Base-by-base conservation (phyloP, 257 asterid genomes). In the Nicotiana tabacum region DNA sequence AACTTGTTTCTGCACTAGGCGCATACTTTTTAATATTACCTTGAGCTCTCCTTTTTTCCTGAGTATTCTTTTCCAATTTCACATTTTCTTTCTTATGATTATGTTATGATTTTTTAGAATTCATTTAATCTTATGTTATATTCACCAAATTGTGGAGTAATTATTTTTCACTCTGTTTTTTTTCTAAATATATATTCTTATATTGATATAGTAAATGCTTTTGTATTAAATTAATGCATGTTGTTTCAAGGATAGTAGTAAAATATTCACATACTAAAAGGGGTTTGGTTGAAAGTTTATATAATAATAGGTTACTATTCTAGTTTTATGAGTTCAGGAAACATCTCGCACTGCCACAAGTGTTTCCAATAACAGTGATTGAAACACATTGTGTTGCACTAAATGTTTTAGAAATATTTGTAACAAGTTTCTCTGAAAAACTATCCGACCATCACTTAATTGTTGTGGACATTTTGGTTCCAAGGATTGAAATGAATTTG, bases 211-310 rank as follows among this genome's bases (percentile, higher is more conserved):
- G 61, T 46, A 72, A 72, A 6, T 72, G 11, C 39, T 46, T 72
- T 46, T 72, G 79, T 72, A 72, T 46, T 46, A 24, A 72, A 6
- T 24, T 18, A 72, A 72, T 72, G 37, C 61, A 72, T 72, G 37
- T 13, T 46, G 48, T 43, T 24, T 72, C 61, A 72, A 46, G 79
- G 79, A 72, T 72, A 72, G 27, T 43, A 10, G 79, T 46, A 46
- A 21, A 46, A 6, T 60, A 24, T 72, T 46, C 24, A 24, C 37
- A 24, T 72, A 13, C 79, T 5, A 46, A 24, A 43, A 72, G 61
- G 61, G 79, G 39, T 46, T 46, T 72, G 61, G 61, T 72, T 72
- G 79, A 46, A 70, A 72, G 24, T 72, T 72, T 21, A 72, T 46
- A 43, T 11, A n/a, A 21, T 24, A 72, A 8, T 39, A 46, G 79